Percentiles rank a stretch among this genome's conserved stretches.
Conservation (phyloP, 371 early-diverging fungal species). For the Rhizopus microsporus region DNA sequence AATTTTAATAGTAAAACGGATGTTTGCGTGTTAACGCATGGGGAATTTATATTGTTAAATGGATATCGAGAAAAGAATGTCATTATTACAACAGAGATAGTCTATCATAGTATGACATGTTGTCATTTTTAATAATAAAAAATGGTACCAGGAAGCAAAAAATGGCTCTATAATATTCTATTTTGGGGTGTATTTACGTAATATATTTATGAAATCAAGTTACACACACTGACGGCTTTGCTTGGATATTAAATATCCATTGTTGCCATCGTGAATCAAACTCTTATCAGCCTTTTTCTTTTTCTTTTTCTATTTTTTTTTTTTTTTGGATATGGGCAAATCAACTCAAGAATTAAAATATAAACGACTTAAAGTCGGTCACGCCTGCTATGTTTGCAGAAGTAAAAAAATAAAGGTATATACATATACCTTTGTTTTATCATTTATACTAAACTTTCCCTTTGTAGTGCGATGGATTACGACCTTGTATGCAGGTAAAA, state of each 20-base stretch:
- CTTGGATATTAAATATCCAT: background rate
- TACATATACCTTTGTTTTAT: background rate
- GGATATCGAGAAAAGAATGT: background rate
- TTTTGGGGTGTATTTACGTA: constrained; percentile 2
- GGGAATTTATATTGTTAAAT: background rate
- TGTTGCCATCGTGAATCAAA: background rate
- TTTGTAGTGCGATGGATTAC: constrained; percentile 20
- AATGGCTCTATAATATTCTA: background rate
- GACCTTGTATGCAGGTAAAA: constrained; percentile 25
- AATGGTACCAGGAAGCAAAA: background rate
- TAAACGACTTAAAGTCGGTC: constrained; percentile 33
- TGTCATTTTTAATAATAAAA: constrained; percentile 1
- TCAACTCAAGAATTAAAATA: constrained; percentile 29
- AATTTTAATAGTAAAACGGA: background rate
- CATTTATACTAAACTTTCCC: background rate
- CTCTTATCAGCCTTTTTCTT: background rate
- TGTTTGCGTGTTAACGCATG: too few species aligned
- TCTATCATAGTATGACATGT: background rate
- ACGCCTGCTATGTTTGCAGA: constrained; percentile 33
- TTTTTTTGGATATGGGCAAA: constrained; percentile 17
- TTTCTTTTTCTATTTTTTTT: constrained; percentile 1
- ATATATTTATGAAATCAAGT: background rate
- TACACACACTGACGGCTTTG: constrained; percentile 7
- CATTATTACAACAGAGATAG: background rate
- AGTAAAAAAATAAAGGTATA: constrained; percentile 36